A percentile compares a stretch with the other conserved stretches of the same genome.
phyloP scores from a whole-genome alignment of 2,329 filamentous ascomycete species.

The Knoxdaviesia capensis region DNA sequence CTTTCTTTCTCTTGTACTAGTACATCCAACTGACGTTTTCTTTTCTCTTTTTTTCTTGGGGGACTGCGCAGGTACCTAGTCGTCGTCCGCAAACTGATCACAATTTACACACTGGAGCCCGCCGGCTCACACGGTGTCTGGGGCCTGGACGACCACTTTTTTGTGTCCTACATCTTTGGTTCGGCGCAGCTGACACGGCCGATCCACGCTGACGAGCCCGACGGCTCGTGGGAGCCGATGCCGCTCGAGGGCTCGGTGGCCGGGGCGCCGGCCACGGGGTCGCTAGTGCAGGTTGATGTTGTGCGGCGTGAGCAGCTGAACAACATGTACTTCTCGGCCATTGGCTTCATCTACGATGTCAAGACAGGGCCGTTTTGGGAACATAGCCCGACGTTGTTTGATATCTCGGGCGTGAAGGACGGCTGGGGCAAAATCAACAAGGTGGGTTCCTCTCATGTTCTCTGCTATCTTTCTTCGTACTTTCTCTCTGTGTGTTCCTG shows the following conservation, averaged over 20 bases:
- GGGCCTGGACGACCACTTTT: slow-evolving; percentile 95
- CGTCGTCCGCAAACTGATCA: slow-evolving; percentile 64
- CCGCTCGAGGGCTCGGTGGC: slow-evolving; percentile 62
- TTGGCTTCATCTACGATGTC: slow-evolving; percentile 94
- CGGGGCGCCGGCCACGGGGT: slow-evolving; percentile 48
- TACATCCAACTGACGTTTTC: slow-evolving; percentile 2
- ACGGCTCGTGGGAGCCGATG: slow-evolving; percentile 28
- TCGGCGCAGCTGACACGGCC: slow-evolving; percentile 75
- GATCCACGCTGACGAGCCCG: slow-evolving; percentile 31
- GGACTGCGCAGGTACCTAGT: slow-evolving; percentile 44
- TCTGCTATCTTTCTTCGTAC: not conserved
- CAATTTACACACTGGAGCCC: slow-evolving; percentile 83
- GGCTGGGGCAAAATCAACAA: slow-evolving; percentile 98
- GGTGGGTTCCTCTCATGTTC: slow-evolving; percentile 14
- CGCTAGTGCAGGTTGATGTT: slow-evolving; percentile 42
- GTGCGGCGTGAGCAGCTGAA: slow-evolving; percentile 43
- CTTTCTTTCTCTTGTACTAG: not conserved
- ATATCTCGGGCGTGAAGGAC: slow-evolving; percentile 75
- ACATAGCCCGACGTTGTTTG: slow-evolving; percentile 83
- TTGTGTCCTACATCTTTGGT: slow-evolving; percentile 85
- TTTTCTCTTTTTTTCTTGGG: not conserved
- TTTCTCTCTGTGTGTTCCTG: not conserved
- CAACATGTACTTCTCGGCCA: slow-evolving; percentile 87
- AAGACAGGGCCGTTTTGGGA: slow-evolving; percentile 96
- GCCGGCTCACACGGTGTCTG: slow-evolving; percentile 94